These are phyloP conservation scores for Colletotrichum navitas DNA, from an alignment of 2,329 filamentous ascomycete genomes.

Conservation along the genomic window DNA sequence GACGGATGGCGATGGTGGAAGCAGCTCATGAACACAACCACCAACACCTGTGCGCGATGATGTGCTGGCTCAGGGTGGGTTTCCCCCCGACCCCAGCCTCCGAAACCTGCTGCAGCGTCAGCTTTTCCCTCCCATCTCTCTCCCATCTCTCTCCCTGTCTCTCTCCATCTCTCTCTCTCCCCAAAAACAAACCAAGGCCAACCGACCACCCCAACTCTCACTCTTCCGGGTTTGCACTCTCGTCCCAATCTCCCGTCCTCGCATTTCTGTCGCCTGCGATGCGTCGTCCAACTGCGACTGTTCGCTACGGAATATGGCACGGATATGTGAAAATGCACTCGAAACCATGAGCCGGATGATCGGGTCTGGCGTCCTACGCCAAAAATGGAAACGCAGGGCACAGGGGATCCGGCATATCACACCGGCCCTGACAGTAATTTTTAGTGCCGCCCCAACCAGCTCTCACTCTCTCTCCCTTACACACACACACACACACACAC, in stretches of 20 bases:
- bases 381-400: not conserved
- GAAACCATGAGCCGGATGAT: not conserved
- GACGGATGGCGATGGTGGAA: not conserved
- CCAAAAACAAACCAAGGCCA: not conserved
- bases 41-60: not conserved
- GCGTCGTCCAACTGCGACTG: not conserved
- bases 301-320: too few relatives aligned
- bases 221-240: not conserved
- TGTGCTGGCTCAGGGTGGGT: not conserved
- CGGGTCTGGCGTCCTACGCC: not conserved
- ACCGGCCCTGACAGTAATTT: not conserved
- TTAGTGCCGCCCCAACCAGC: not conserved
- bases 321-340: not conserved
- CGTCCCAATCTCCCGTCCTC: not conserved
- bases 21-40: not conserved
- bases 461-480: too few relatives aligned
- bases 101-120: conserved; percentile 13
- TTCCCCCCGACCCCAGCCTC: not conserved
- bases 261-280: not conserved
- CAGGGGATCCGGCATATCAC: not conserved
- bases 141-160: too few relatives aligned
- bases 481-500: too few relatives aligned
- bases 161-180: not conserved
- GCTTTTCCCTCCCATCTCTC: not conserved
- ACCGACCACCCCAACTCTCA: not conserved